Conservation (phyloP, 1,284 basidiomycete species). For the Malassezia vespertilionis region DNA sequence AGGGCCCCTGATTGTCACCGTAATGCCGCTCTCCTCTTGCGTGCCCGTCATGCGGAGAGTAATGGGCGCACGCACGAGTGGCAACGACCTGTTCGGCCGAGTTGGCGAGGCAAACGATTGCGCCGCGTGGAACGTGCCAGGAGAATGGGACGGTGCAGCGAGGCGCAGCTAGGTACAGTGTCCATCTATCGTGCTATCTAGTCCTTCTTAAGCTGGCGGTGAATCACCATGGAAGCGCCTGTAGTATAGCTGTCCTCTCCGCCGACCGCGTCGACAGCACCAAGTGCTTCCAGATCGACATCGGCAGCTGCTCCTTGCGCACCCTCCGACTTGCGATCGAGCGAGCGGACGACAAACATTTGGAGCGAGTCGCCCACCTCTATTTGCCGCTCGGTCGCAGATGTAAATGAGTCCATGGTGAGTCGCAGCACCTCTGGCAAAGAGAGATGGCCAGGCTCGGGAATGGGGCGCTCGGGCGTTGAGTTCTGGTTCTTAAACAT, state of each 20-base stretch:
- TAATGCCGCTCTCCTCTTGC: slow-evolving; percentile 23
- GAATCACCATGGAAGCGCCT: slow-evolving; percentile 40
- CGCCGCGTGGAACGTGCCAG: too few relatives aligned
- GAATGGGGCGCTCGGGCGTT: slow-evolving; percentile 28
- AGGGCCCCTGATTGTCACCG: slow-evolving; percentile 43
- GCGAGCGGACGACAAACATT: slow-evolving; percentile 39
- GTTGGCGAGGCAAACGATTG: too few relatives aligned
- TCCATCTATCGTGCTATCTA: slow-evolving; percentile 12
- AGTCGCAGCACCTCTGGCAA: slow-evolving; percentile 36
- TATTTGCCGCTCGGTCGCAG: slow-evolving; percentile 44
- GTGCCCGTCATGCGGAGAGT: slow-evolving; percentile 7
- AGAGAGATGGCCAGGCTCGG: slow-evolving; percentile 37
- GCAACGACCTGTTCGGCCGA: neutral
- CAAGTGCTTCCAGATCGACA: slow-evolving; percentile 23
- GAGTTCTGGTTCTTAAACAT: slow-evolving; percentile 44
- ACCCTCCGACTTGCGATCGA: neutral
- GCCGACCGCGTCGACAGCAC: slow-evolving; percentile 37
- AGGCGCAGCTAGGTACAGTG: too few relatives aligned
- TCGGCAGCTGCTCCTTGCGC: slow-evolving; percentile 16
- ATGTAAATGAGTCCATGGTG: slow-evolving; percentile 42
- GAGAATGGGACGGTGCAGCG: too few relatives aligned
- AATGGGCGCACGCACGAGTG: neutral
- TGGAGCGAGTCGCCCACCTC: slow-evolving; percentile 46
- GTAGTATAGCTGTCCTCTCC: slow-evolving; percentile 40
- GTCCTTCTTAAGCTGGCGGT: slow-evolving; percentile 45